Evolutionary conservation across 2,329 filamentous ascomycete species (phyloP), one percentile per base, ranked within the genome.

Genomic region (Cladophialophora yegresii): DNA sequence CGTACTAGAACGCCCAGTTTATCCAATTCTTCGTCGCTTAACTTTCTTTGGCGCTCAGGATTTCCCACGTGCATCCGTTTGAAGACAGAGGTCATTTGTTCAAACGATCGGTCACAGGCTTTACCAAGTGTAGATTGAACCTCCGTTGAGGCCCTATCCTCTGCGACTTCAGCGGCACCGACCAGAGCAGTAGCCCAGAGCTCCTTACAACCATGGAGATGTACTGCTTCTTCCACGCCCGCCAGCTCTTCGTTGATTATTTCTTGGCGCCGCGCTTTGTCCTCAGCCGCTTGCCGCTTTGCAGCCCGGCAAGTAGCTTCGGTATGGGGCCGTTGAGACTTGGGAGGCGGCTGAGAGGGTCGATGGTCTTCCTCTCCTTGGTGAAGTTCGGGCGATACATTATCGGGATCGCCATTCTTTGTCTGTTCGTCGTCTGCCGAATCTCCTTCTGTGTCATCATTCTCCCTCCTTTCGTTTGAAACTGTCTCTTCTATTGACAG

Each of bases 151-250:
- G 26, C 4, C 45, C 57, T 28, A 30, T 32, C 22, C 10, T 51
- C 45, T 53, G 16, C 28, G 56, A 69, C 50, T 30, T 58, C 53
- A 68, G 49, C 49, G 2, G 64, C 64, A 40, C 55, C 68, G 36
- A 64, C 61, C 26, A 69, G 62, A 50, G 65, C 51, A 9, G 62
- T 61, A 28, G 67, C 55, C 74, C 74, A 76, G 22, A 68, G 67
- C 1, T 65, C 60, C 47, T 61, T 51, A 54, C 74, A 73, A 1
- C 59, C 60, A 23, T 69, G 67, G 4, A 72, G 40, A 20, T 67
- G 32, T 9, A 64, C 65, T 0, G 71, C 72, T 36, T 69, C 57
- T 54, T 67, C 62, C 56, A 73, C 70, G 60, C 68, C 64, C 16
- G 54, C 54, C 40, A 70, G 58, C 8, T 58, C 63, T 12, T 62